These are phyloP conservation scores for Penicillium diatomitis DNA, from an alignment of 495 filamentous ascomycete species.

Conservation along the genomic window DNA sequence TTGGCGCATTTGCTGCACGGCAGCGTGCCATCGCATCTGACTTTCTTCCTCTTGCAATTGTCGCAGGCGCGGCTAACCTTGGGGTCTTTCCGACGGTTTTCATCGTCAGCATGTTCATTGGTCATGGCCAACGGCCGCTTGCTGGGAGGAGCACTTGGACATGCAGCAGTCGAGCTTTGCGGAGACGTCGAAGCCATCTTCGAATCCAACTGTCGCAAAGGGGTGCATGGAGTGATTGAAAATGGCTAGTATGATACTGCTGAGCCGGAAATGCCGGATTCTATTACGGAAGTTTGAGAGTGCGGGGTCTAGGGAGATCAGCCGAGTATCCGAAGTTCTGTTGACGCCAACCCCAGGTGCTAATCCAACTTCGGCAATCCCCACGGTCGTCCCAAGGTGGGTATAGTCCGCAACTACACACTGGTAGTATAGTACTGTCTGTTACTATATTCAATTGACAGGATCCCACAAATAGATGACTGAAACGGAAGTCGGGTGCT, in stretches of 20 bases:
- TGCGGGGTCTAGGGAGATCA: not conserved
- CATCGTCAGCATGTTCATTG: not conserved
- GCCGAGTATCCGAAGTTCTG: not conserved
- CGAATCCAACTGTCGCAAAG: no score
- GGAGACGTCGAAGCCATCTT: no score
- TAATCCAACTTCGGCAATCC: no score
- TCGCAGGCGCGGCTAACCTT: slow-evolving; percentile 16
- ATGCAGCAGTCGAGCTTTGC: not conserved
- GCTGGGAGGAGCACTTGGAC: not conserved
- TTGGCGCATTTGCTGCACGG: slow-evolving; percentile 1
- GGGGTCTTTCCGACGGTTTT: slow-evolving; percentile 9
- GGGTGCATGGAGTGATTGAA: no score
- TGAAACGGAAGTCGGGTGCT: no score
- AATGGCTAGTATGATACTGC: not conserved
- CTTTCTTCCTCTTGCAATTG: slow-evolving; percentile 13
- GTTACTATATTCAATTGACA: no score
- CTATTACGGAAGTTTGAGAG: not conserved
- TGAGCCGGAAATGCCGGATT: not conserved
- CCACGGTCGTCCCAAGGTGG: no score
- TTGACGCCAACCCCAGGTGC: no score
- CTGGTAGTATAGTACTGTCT: no score
- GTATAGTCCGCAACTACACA: no score
- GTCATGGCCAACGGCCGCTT: not conserved
- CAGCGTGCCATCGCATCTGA: slow-evolving; percentile 12
- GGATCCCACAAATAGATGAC: no score